Base-by-base conservation (phyloP, 208 protist species). In the Crithidia bombi region DNA sequence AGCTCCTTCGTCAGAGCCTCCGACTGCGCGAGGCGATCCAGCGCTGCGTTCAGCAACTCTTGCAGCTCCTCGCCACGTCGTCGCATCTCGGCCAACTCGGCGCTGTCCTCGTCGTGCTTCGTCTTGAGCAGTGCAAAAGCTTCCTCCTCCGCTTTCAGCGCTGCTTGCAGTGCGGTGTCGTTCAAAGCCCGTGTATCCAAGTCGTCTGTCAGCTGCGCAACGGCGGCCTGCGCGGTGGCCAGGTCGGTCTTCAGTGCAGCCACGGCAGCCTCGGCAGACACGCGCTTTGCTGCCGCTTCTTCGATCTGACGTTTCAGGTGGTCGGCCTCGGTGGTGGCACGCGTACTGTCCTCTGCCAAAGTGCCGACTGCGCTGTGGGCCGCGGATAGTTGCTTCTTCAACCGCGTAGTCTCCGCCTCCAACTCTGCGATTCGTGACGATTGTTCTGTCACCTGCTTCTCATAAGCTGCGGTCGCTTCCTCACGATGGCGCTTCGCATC, bases 191-290 rank as follows among this genome's bases (percentile, higher is more conserved):
- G 57, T 21, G 47, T 38, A 14, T 44, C 28, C 4, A 65, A 10
- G n/a, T 65, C 67, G 17, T 35, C 47, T 23, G 46, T 25, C 23
- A 84, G 57, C 43, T 68, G 55, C 43, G 72, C 65, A 1, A 79
- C 19, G 11, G 65, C 73, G 32, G 69, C 64, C 19, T 65, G 65
- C 1, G 73, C 64, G n/a, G 51, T 39, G 6, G 55, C 56, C 21
- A 85, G 58, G 21, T 81, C 63, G 14, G 0, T 10, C 21, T 63
- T 32, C 61, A 71, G 59, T 25, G 57, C 26, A 32, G 2, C 59
- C 28, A 65, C 47, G 25, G 50, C 57, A 17, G 35, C 30, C 49
- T 41, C 69, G 26, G 30, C 57, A n/a, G 5, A 32, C 32, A 35
- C n/a, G 44, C 54, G 43, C 55, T 36, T 25, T 28, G 55, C 58